Conservation (phyloP, 169 alveolate genomes). For the Plasmodium fragile region DNA sequence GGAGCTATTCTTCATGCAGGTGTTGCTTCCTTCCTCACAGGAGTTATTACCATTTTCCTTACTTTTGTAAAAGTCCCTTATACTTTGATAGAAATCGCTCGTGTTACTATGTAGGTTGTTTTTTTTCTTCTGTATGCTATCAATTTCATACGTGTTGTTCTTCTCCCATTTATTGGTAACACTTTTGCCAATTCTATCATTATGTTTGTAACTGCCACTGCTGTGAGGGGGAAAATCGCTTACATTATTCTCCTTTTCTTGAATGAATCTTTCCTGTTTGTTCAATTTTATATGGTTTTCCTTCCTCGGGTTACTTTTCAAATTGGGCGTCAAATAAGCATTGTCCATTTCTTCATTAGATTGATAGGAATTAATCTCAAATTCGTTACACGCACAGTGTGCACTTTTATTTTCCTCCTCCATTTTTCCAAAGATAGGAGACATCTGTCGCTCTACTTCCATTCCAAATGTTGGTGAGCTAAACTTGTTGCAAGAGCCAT, state of each 20-base stretch:
- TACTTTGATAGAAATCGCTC: slow-evolving; percentile 68
- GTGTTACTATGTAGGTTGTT: slow-evolving; percentile 50
- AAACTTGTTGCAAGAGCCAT: slow-evolving; percentile 20
- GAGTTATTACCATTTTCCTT: slow-evolving; percentile 31
- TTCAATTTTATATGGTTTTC: neutral
- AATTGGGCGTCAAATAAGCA: neutral
- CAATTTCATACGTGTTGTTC: slow-evolving; percentile 28
- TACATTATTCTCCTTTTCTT: neutral
- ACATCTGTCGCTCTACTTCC: slow-evolving; percentile 10
- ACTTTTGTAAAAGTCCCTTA: slow-evolving; percentile 59
- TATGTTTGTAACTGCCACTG: slow-evolving; percentile 4
- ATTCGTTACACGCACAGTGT: neutral
- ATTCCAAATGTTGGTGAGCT: slow-evolving; percentile 55
- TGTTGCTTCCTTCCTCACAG: slow-evolving; percentile 5
- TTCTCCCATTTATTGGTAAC: neutral
- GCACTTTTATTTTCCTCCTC: slow-evolving; percentile 1
- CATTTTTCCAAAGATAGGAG: slow-evolving; percentile 67
- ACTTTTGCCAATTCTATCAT: slow-evolving; percentile 5
- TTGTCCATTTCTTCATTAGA: neutral
- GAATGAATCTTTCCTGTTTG: neutral
- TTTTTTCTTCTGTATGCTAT: slow-evolving; percentile 9
- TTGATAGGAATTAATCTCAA: neutral
- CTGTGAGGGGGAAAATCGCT: slow-evolving; percentile 1
- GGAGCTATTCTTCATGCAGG: neutral
- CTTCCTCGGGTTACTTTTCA: neutral